Evolutionary conservation across 345 rosid species (phyloP), one percentile per base, ranked within the genome.

Genomic region (Leavenworthia alabamica): DNA sequence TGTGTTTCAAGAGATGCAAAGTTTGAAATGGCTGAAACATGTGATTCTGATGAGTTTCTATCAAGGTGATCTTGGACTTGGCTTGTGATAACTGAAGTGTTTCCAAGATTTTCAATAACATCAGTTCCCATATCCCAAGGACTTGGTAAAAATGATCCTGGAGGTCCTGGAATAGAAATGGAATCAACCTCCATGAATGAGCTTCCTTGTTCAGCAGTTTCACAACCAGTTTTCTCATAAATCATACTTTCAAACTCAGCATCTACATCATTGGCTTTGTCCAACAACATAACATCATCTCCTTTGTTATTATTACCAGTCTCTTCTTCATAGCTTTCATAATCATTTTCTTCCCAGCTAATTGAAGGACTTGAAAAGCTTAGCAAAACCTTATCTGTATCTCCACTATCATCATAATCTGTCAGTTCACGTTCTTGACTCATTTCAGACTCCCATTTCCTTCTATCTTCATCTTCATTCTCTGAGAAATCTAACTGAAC

Each of bases 101-200:
- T 86, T 41, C 93, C 97, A 73, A 75, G 95, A 73, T 81, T 80
- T 57, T 92, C 98, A 48, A 81, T 81, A 0, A 86, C 86, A 49
- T 87, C 80, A 31, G 53, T 32, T 31, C 51, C 63, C 83, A 82
- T 78, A 59, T 82, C 97, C 71, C 99, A 78, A 43, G 96, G 98
- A 75, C 98, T 92, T 1, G 87, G 90, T 73, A 92, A 74, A 76
- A 86, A 89, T 17, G 98, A 92, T 1, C 93, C 98, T 0, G 98
- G 98, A 40, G 98, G 98, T 42, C 98, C 98, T 8, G 98, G 98
- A 47, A 92, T 92, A 27, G 88, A 95, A 65, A 92, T 92, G 4
- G 92, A 87, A 75, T 92, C 98, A 73, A 88, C 84, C 74, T 86
- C 96, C 45, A 78, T 82, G 62, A 82, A 87, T 16, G 78, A 77